Conservation (phyloP, 768 basidiomycete genomes). For the Pisolithus orientalis region DNA sequence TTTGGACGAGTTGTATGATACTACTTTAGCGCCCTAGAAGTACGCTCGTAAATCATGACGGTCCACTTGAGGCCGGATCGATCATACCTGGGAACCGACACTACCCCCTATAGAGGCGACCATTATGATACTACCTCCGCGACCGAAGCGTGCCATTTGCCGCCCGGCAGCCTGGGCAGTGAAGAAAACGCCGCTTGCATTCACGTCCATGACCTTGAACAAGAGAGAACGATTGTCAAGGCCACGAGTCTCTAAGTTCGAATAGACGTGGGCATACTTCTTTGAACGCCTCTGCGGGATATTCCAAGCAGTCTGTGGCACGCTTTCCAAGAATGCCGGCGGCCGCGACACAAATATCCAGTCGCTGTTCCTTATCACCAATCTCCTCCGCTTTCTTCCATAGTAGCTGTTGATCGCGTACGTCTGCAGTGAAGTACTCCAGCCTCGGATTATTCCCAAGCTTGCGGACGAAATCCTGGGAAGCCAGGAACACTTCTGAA, state of each 20-base stretch:
- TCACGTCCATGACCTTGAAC: conserved; percentile 55
- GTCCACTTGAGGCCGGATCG: too few species aligned
- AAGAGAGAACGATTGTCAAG: neutral
- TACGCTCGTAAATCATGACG: neutral
- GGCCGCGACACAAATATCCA: conserved; percentile 74
- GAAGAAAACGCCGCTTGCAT: conserved; percentile 55
- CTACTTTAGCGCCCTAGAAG: conserved; percentile 65
- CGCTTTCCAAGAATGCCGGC: conserved; percentile 58
- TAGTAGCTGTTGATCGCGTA: conserved; percentile 53
- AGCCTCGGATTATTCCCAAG: conserved; percentile 37
- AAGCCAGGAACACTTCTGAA: conserved; percentile 51
- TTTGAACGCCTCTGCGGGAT: conserved; percentile 57
- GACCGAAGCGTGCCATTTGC: conserved; percentile 46
- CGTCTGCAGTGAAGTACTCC: conserved; percentile 63
- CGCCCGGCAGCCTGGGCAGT: conserved; percentile 56
- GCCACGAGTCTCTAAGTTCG: neutral
- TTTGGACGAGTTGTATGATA: conserved; percentile 76
- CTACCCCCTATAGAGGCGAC: conserved; percentile 58
- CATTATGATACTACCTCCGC: conserved; percentile 49
- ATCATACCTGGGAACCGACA: conserved; percentile 61
- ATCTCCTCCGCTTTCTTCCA: conserved; percentile 57
- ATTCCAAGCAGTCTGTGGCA: conserved; percentile 58
- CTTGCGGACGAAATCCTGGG: conserved; percentile 45
- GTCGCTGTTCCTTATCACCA: conserved; percentile 57
- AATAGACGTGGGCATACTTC: conserved; percentile 34